Evolutionary conservation across 78 protist genomes (phyloP).

Genomic region (Chrysochromulina tobinii): DNA sequence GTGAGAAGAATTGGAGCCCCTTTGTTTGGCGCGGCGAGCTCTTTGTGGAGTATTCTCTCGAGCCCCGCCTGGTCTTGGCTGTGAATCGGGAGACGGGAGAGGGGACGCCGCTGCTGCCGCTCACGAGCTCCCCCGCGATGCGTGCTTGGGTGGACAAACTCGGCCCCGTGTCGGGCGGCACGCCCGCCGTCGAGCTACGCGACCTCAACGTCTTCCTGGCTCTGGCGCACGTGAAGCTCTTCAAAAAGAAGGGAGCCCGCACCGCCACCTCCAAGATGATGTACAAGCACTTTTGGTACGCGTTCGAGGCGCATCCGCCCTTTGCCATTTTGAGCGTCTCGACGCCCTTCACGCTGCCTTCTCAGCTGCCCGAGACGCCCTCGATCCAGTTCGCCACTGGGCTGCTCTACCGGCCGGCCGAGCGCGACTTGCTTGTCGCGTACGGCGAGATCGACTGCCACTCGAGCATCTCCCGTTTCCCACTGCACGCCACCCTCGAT

Average conservation of each 20-base stretch:
- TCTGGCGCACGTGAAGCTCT: background rate
- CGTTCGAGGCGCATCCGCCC: background rate
- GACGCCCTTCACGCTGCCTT: background rate
- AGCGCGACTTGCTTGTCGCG: no score
- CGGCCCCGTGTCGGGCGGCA: conserved; percentile 16
- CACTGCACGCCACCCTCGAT: no score
- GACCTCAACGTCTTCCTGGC: background rate
- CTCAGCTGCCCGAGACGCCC: background rate
- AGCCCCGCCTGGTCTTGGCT: background rate
- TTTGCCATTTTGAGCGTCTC: background rate
- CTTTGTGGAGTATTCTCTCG: background rate
- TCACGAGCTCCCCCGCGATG: background rate
- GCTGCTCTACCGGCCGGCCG: background rate
- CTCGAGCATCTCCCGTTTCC: no score
- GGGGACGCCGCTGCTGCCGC: background rate
- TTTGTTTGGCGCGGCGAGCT: background rate
- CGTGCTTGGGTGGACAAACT: background rate
- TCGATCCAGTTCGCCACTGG: background rate
- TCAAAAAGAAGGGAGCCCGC: background rate
- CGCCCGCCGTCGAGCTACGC: background rate
- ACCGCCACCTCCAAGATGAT: background rate
- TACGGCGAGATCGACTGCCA: no score
- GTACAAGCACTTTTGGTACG: conserved; percentile 25
- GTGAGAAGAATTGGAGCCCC: background rate
- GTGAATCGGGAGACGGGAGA: background rate